Base-by-base conservation (phyloP, 2,329 filamentous ascomycete species). In the Epichloe typhina region DNA sequence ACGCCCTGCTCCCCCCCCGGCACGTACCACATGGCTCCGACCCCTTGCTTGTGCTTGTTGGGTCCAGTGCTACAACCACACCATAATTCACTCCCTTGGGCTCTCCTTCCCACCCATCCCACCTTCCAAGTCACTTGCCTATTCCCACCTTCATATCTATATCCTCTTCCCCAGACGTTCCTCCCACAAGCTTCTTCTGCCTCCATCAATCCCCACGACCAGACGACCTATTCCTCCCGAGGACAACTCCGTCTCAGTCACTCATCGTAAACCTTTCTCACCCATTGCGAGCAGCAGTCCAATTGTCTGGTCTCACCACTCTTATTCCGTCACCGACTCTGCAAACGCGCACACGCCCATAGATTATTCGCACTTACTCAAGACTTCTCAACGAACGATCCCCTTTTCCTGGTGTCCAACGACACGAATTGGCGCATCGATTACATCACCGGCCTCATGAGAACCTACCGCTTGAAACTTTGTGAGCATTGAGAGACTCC, bases 141-240 rank as follows among this genome's bases (percentile, higher is more conserved):
- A 44, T 37, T 46, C 49, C 40, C 46, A 53, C 49, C 46, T 37
- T 47, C 49, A 55, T 56, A 54, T 52, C 43, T 50, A 48, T 51
- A 46, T 51, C 50, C 23, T 50, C 51, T 52, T 52, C 55, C 53
- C 55, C 51, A 48, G 53, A 50, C 43, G 36, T 47, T 38, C 50
- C 35, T 47, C 35, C 9, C 26, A 26, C 21, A 42, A 13, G 8
- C 36, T 9, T 8, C 46, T 21, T 43, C 26, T 17, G 48, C 37
- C 37, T 40, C 44, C 44, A 45, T 46, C 46, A 33, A 50, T 38
- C 23, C 19, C 19, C 21, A 42, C 52, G 47, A 40, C 44, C 21
- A 26, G 47, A 33, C 49, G 44, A 44, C 49, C 42, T 47, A 46
- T 33, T 19, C 37, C 37, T 19, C 33, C 33, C 33, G 19, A 15